A percentile compares a stretch with the other conserved stretches of the same genome.
Evolutionary conservation across 225 moss, liverwort and hornwort genomes (phyloP).

Genomic region (Physcomitrium patens): DNA sequence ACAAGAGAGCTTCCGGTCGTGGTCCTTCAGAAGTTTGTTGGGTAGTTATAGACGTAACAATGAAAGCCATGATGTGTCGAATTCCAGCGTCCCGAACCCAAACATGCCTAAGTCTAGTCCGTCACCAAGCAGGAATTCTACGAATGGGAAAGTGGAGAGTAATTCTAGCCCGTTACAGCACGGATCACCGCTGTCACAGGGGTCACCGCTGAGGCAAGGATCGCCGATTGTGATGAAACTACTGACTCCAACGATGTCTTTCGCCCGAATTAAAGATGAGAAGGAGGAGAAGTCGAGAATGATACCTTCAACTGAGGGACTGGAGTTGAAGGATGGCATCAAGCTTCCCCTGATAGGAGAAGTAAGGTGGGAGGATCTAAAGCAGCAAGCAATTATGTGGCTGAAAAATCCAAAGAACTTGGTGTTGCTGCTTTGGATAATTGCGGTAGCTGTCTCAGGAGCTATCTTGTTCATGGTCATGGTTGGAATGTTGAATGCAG

Average conservation of each 20-base stretch:
- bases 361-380: constrained; percentile 42
- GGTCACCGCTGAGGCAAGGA: neutral
- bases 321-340: constrained; percentile 41
- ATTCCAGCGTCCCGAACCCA: neutral
- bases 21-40: constrained; percentile 25
- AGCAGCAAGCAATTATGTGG: constrained; percentile 42
- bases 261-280: constrained; percentile 56
- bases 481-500: constrained; percentile 72
- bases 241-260: constrained; percentile 55
- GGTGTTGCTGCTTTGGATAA: constrained; percentile 59
- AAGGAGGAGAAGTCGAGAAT: constrained; percentile 65
- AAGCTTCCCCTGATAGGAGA: constrained; percentile 56
- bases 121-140: constrained; percentile 2
- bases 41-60: constrained; percentile 17
- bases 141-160: constrained; percentile 1
- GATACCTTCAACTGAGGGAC: constrained; percentile 51
- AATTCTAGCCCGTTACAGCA: neutral
- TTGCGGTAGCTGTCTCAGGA: constrained; percentile 62
- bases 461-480: constrained; percentile 87
- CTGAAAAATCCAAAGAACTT: constrained; percentile 64
- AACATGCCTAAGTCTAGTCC: neutral
- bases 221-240: constrained; percentile 29
- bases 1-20: neutral
- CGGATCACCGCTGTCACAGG: neutral
- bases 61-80: neutral